Evolutionary conservation across 2,329 filamentous ascomycete genomes (phyloP).

Genomic region (Delphinella strobiligena): DNA sequence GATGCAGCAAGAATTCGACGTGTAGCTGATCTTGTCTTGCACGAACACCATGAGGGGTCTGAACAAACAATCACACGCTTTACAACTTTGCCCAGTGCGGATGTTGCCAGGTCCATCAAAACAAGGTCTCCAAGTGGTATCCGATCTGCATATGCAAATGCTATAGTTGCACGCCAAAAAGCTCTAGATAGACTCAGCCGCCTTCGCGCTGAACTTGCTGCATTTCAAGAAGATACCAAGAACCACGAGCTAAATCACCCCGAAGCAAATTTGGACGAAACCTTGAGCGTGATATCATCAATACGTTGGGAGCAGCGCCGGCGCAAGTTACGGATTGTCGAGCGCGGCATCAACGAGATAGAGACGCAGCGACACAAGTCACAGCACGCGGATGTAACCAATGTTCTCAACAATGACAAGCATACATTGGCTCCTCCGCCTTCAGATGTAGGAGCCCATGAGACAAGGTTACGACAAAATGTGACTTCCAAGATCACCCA

Average conservation of each 20-base stretch:
- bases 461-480: not conserved
- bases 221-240: not conserved
- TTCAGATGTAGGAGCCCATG: not conserved
- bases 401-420: conserved; percentile 1
- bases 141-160: not conserved
- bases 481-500: conserved; percentile 2
- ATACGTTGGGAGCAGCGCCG: conserved; percentile 5
- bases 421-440: conserved; percentile 1
- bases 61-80: not conserved
- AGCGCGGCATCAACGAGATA: conserved; percentile 2
- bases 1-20: conserved; percentile 5
- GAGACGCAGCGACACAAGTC: conserved; percentile 5
- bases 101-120: not conserved
- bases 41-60: no score
- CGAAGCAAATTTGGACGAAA: not conserved
- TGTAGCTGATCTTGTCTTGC: not conserved
- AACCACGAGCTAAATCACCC: not conserved
- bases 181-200: conserved; percentile 1
- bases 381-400: not conserved
- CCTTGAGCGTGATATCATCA: not conserved
- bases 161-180: conserved; percentile 5
- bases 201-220: conserved; percentile 1
- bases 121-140: not conserved
- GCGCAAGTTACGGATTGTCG: conserved; percentile 2
- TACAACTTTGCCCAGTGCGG: not conserved